These are phyloP conservation scores for Acorus gramineus DNA, from an alignment of 106 monocot species.

Conservation along the genomic window DNA sequence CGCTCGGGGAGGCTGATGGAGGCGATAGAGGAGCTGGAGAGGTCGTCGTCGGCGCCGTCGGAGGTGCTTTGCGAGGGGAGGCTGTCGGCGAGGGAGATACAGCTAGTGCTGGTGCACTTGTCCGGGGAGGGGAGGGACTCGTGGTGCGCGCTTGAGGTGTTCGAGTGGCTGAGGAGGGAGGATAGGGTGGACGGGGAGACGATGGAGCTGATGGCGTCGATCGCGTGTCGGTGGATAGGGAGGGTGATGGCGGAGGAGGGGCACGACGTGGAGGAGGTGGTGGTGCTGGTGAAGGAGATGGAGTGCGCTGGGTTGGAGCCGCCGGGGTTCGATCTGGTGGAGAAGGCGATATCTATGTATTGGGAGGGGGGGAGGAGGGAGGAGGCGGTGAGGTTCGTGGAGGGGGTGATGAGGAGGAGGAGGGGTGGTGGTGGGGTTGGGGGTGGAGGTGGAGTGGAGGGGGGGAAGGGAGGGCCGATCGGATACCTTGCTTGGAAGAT, in stretches of 20 bases:
- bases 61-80: conserved; percentile 64
- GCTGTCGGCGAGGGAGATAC: conserved; percentile 79
- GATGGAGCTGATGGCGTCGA: conserved; percentile 92
- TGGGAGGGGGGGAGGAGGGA: conserved; percentile 83
- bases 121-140: conserved; percentile 85
- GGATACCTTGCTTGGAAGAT: conserved; percentile 94
- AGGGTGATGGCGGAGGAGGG: conserved; percentile 40
- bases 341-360: conserved; percentile 86
- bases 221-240: conserved; percentile 85
- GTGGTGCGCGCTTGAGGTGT: conserved; percentile 92
- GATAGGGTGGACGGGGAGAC: conserved; percentile 81
- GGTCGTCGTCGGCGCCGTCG: conserved; percentile 58
- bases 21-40: conserved; percentile 77
- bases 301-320: conserved; percentile 78
- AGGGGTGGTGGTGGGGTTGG: conserved; percentile 21
- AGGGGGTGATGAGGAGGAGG: conserved; percentile 50
- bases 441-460: conserved; percentile 8
- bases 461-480: conserved; percentile 45
- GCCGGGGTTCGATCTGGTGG: conserved; percentile 82
- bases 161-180: conserved; percentile 81
- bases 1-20: conserved; percentile 41
- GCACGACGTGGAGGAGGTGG: conserved; percentile 52
- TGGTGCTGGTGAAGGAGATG: conserved; percentile 78
- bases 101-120: conserved; percentile 92
- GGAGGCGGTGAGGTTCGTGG: conserved; percentile 66